Base-by-base conservation (phyloP, 2,329 filamentous ascomycete species). In the Lasiodiplodia hormozganensis region DNA sequence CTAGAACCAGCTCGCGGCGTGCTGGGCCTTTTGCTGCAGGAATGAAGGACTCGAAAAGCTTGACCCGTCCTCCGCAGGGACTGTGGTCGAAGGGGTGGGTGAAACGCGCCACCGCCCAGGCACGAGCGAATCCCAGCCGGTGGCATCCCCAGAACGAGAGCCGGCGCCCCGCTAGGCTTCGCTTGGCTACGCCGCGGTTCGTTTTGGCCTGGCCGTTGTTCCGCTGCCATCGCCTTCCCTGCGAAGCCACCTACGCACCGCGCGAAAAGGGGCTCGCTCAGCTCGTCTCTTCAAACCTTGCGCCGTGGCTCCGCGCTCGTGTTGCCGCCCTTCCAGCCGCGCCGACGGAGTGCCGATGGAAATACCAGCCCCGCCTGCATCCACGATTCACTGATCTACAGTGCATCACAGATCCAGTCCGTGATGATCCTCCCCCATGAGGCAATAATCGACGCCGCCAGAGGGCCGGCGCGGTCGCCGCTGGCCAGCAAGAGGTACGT, bases 31-130 rank as follows among this genome's bases (percentile, higher is more conserved):
- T 52, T 47, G 43, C 21, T 14, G 36, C 51, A 25, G 60, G 60
- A 64, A 64, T 64, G 60, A 64, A 64, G 43, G 60, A 38, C 43
- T 52, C 60, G 60, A 64, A 64, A 64, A 64, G 60, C 60, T 64
- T 64, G 31, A 62, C 34, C 56, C 56, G 34, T 58, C 40, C 56
- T 40, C 57, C 38, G 43, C 60, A 64, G 60, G 28, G 11, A 14
- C 5, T 49, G 31, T 62, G 60, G 21, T 28, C 60, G 47, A 62
- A 21, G 40, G 58, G 60, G 47, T n/a, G 43, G 31, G 23, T 64
- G 60, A 64, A 64, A 64, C 60, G 60, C 60, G 60, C 60, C 60
- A 64, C 60, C 47, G 28, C 4, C 60, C 60, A 64, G 60, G 60
- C 60, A 64, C 60, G 60, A 64, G 60, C 60, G 60, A 64, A 64